phyloP scores from a whole-genome alignment of 139 green algal species.

The Picochlorum costavermella region DNA sequence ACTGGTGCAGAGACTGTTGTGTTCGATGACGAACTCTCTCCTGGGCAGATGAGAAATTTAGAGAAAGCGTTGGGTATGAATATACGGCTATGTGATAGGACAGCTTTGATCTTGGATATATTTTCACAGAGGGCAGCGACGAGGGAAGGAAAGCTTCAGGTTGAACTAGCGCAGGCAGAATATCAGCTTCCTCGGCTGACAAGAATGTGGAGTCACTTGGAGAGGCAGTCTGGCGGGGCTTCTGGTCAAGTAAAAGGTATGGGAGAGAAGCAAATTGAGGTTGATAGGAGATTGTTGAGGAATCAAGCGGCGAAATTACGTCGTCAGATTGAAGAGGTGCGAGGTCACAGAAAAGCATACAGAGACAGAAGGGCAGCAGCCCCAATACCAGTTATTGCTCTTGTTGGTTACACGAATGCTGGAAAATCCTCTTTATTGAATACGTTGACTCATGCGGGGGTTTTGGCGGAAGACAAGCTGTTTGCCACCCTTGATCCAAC shows the following conservation, averaged over 20 bases:
- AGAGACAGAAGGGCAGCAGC: slow-evolving; percentile 45
- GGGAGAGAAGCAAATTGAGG: slow-evolving; percentile 98
- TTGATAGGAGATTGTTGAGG: slow-evolving; percentile 87
- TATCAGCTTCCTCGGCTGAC: slow-evolving; percentile 96
- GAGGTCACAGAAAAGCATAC: slow-evolving; percentile 58
- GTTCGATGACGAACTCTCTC: slow-evolving; percentile 91
- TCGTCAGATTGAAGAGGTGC: slow-evolving; percentile 61
- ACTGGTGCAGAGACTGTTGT: slow-evolving; percentile 73
- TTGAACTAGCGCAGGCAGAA: slow-evolving; percentile 83
- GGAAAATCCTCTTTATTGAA: slow-evolving; percentile 74
- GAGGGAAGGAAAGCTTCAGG: slow-evolving; percentile 91
- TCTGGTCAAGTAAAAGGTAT: slow-evolving; percentile 71
- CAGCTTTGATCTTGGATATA: slow-evolving; percentile 96
- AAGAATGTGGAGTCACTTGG: slow-evolving; percentile 95
- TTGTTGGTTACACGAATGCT: slow-evolving; percentile 97
- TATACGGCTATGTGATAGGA: slow-evolving; percentile 85
- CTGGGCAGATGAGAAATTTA: slow-evolving; percentile 74
- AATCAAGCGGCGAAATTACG: slow-evolving; percentile 40
- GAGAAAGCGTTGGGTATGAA: slow-evolving; percentile 49
- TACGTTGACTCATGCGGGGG: slow-evolving; percentile 46
- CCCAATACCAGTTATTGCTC: slow-evolving; percentile 74
- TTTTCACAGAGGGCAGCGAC: slow-evolving; percentile 88
- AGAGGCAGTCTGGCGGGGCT: slow-evolving; percentile 66
- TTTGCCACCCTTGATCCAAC: slow-evolving; percentile 98
- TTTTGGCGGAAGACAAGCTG: slow-evolving; percentile 90